These are phyloP conservation scores for Chara braunii DNA, from an alignment of 139 green algal genomes.

Conservation along the genomic window DNA sequence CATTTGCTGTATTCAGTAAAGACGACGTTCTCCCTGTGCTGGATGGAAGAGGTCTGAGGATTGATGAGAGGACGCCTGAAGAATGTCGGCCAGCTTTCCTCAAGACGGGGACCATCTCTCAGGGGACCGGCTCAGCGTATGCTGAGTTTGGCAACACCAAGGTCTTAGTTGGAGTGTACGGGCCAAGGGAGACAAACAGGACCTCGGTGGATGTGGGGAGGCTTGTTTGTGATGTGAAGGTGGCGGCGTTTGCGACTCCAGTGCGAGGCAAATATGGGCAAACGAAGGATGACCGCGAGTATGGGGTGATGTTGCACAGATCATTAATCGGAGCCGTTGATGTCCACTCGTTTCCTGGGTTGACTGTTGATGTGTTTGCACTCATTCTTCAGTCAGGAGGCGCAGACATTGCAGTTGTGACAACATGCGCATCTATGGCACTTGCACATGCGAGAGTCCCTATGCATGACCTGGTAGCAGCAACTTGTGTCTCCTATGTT, in stretches of 20 bases:
- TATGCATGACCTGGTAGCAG: conserved; percentile 57
- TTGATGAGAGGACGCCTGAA: background rate
- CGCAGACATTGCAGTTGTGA: conserved; percentile 43
- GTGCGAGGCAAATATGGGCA: conserved; percentile 36
- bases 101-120: conserved; percentile 51
- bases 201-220: conserved; percentile 46
- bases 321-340: conserved; percentile 51
- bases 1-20: no score
- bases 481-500: conserved; percentile 2
- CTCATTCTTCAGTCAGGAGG: conserved; percentile 64
- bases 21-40: no score
- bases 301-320: conserved; percentile 38
- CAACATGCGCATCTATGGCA: conserved; percentile 56
- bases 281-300: conserved; percentile 43
- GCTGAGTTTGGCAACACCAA: conserved; percentile 65
- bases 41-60: background rate
- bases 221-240: conserved; percentile 58
- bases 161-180: conserved; percentile 70
- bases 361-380: conserved; percentile 59
- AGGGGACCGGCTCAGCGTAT: conserved; percentile 67
- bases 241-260: conserved; percentile 52
- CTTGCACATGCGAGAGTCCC: conserved; percentile 66
- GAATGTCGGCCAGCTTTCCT: conserved; percentile 42
- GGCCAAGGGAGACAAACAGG: conserved; percentile 55
- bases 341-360: conserved; percentile 59